These are phyloP conservation scores for Moesziomyces parantarcticus DNA, from an alignment of 1,284 basidiomycete genomes.

Conservation along the genomic window DNA sequence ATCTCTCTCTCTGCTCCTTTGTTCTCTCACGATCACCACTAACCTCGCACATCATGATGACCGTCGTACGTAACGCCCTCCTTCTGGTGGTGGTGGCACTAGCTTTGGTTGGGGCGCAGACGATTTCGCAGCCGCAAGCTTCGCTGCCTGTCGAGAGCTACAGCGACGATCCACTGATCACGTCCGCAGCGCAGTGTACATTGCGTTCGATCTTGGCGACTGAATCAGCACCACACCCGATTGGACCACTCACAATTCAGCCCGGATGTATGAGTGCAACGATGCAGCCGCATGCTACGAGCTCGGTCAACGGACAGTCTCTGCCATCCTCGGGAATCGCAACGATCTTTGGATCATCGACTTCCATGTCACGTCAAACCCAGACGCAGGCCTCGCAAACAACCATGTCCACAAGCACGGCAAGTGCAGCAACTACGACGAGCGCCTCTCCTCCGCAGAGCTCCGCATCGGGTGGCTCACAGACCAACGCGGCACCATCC, in stretches of 20 bases:
- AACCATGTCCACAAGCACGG: conserved; percentile 1
- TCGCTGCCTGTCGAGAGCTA: conserved; percentile 26
- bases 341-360: conserved; percentile 27
- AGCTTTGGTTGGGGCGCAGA: not conserved
- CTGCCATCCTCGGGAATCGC: conserved; percentile 29
- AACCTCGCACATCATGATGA: not conserved
- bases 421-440: not conserved
- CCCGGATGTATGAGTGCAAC: conserved; percentile 22
- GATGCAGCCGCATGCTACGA: conserved; percentile 9
- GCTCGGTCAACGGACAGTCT: conserved; percentile 25
- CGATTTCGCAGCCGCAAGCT: conserved; percentile 20
- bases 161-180: conserved; percentile 30
- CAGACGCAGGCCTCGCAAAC: not conserved
- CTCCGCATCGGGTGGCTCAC: conserved; percentile 8
- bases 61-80: not conserved
- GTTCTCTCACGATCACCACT: not conserved
- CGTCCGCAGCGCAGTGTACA: conserved; percentile 19
- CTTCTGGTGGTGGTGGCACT: not conserved
- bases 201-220: conserved; percentile 18
- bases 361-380: not conserved
- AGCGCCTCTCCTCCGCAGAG: not conserved
- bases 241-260: conserved; percentile 30
- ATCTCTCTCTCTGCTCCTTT: not conserved
- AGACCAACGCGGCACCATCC: conserved; percentile 18
- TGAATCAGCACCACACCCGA: conserved; percentile 16